Conservation (phyloP, 2,329 filamentous ascomycete species). For the Corynespora cassiicola region DNA sequence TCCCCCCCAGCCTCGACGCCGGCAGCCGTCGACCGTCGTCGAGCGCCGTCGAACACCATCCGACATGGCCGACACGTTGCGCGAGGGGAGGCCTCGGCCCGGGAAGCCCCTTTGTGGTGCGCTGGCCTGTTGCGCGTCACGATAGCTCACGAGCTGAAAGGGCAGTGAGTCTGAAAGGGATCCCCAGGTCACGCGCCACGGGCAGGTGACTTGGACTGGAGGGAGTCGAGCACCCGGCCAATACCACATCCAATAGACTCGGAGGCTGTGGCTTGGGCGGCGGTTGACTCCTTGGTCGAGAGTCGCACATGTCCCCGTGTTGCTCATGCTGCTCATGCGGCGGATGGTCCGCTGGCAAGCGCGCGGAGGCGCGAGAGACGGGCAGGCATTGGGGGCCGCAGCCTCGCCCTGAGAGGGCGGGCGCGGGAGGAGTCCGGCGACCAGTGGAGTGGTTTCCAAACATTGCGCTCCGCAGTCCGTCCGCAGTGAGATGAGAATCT, state of each 20-base stretch:
- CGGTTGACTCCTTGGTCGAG: background rate
- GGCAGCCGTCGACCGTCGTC: background rate
- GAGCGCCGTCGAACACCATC: background rate
- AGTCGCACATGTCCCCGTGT: background rate
- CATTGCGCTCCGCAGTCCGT: background rate
- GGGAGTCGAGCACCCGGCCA: no score
- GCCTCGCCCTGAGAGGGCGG: no score
- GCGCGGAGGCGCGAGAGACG: no score
- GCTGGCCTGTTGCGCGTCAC: constrained; percentile 10
- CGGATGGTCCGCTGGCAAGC: no score
- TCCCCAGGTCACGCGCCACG: constrained; percentile 11
- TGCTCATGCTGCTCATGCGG: background rate
- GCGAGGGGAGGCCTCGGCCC: constrained; percentile 8
- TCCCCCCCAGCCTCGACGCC: background rate
- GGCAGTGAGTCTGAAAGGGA: constrained; percentile 8
- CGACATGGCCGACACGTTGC: constrained; percentile 6
- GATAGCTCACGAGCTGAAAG: constrained; percentile 9
- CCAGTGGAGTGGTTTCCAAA: no score
- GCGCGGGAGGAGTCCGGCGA: no score
- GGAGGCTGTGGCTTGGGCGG: background rate
- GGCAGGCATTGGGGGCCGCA: no score
- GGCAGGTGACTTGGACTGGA: constrained; percentile 8
- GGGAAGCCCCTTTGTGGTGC: background rate
- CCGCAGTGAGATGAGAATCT: background rate
- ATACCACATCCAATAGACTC: no score